Evolutionary conservation across 345 rosid species (phyloP), one percentile per base, ranked within the genome.

Genomic region (Euclidium syriacum): DNA sequence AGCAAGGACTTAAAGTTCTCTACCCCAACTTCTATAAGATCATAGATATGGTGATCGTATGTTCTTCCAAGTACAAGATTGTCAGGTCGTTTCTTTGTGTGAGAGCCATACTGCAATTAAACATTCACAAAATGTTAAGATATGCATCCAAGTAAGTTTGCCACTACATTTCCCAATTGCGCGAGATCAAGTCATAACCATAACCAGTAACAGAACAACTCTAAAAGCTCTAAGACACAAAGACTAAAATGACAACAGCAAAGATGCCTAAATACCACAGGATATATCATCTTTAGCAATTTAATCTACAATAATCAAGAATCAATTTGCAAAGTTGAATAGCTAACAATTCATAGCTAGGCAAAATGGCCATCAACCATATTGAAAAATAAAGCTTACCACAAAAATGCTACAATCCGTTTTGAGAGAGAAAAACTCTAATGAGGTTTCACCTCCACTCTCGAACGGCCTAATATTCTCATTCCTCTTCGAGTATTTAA

Each of bases 401-500:
- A 84, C 88, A 68, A 94, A 87, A 33, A 87, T 71, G 73, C 99
- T 79, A 78, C 96, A 94, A 73, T 94, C 99, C 0, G 97, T 87
- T 78, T 87, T 94, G 11, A 55, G 80, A 43, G 99, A 94, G 72
- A 87, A 94, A 79, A 85, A 87, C 83, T 94, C 97, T 72, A 94
- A 62, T 5, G 96, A 90, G 30, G 95, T 81, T 71, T 87, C 98
- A 38, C 97, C 99, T 22, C 97, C 96, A 23, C 77, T 77, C 75
- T 94, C 99, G 64, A 94, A 94, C 6, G 99, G 97, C 73, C 96
- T 81, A 34, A 94, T 84, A 24, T 87, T 87, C 41, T 83, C 97
- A 73, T 94, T 94, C 84, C 84, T 94, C 20, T 97, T 86, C 0
- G 97, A 84, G 70, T 71, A 94, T 63, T 87, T 80, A 40, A 90